Evolutionary conservation across 108 stramenopile genomes (phyloP), one percentile per base, ranked within the genome.

Genomic region (Halocafeteria seosinensis): DNA sequence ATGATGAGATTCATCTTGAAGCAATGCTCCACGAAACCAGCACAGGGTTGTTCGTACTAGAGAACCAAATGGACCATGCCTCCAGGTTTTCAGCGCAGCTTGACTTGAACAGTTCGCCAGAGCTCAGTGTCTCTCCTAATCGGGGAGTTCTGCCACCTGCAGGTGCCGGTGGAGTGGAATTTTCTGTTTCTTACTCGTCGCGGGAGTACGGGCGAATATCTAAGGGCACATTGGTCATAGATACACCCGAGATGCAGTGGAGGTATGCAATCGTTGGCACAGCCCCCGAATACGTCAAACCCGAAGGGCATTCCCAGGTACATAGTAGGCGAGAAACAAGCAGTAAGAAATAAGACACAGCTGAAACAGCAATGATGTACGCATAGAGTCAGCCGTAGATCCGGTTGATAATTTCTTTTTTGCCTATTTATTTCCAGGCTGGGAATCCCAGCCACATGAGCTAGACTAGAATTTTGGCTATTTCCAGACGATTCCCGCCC

Each of bases 151-250:
- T 81, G 38, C 55, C 60, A 34, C 73, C 74, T n/a, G 47, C 17
- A 61, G 76, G 25, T 50, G 52, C 31, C 32, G 50, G 21, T 42
- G 63, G 6, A 63, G 64, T 2, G 63, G 64, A 37, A 4, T 58
- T 81, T 21, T 61, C 62, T 9, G 68, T 81, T 17, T 76, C 72
- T 26, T 81, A 75, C 62, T 42, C 76, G 4, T 78, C 81, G 1
- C 68, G 29, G 28, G 73, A 75, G 68, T 81, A 79, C 68, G 73
- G 76, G 17, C 62, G 58, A 63, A 29, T 32, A 30, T 68, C 75
- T 8, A 50, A 53, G 32, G 78, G 69, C 6, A 65, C 50, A 31
- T 76, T 79, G 35, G 63, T 79, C 37, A 67, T 79, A 21, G 58
- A 68, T 28, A 77, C 78, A 3, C 73, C 71, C 11, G 76, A 77